Conservation (phyloP, 2,329 filamentous ascomycete genomes). For the Macrophomina phaseolina region DNA sequence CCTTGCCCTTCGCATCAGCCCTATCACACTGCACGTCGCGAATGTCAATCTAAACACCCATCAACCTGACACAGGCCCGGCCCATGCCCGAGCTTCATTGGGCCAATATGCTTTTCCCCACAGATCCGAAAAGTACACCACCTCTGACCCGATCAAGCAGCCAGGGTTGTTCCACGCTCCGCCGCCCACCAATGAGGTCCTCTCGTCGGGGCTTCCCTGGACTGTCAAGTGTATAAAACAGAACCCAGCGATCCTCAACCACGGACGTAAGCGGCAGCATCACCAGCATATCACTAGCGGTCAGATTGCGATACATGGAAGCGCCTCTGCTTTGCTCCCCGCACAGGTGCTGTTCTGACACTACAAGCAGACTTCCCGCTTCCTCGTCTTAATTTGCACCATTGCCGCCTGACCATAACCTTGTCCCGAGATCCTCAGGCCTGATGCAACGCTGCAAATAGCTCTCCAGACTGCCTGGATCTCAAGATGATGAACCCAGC, state of each 20-base stretch:
- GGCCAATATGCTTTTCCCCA: not conserved
- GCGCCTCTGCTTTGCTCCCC: no score
- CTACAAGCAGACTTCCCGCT: not conserved
- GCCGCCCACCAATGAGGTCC: not conserved
- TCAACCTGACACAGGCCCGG: slow-evolving; percentile 11
- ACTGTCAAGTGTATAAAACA: not conserved
- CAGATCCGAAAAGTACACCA: not conserved
- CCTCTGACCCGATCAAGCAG: not conserved
- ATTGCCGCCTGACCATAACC: not conserved
- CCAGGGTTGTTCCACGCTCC: not conserved
- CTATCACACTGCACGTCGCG: not conserved
- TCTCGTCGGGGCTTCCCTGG: not conserved
- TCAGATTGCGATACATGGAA: not conserved
- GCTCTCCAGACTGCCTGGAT: not conserved
- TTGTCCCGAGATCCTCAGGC: not conserved
- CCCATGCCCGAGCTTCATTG: not conserved
- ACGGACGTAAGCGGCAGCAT: not conserved
- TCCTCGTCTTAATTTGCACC: not conserved
- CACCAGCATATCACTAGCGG: not conserved
- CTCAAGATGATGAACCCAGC: not conserved
- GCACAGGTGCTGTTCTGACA: not conserved
- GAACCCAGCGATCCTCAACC: not conserved
- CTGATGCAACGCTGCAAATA: not conserved
- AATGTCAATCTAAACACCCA: not conserved
- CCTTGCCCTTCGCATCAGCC: not conserved